Conservation (phyloP, 345 rosid genomes). For the Linum tenue region DNA sequence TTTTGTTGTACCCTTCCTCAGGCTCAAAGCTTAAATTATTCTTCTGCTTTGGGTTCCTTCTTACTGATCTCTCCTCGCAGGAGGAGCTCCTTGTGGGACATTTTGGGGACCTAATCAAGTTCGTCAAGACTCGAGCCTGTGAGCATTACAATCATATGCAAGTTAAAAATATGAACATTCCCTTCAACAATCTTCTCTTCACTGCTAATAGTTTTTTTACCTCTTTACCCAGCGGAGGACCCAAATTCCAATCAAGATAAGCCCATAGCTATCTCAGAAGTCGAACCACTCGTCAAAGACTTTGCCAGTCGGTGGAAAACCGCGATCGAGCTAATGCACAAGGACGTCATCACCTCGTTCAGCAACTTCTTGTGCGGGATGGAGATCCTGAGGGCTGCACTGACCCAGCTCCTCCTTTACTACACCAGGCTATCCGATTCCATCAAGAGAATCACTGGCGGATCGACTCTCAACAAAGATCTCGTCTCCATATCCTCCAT, state of each 20-base stretch:
- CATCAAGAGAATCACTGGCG: slow-evolving; percentile 73
- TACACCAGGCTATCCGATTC: slow-evolving; percentile 86
- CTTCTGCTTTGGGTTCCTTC: neutral
- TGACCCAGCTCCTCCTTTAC: slow-evolving; percentile 89
- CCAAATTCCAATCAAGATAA: slow-evolving; percentile 51
- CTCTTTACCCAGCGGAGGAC: slow-evolving; percentile 59
- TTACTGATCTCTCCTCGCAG: slow-evolving; percentile 29
- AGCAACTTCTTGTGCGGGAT: slow-evolving; percentile 93
- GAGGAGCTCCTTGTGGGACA: slow-evolving; percentile 88
- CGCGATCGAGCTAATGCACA: slow-evolving; percentile 93
- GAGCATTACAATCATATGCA: slow-evolving; percentile 22
- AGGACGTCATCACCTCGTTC: slow-evolving; percentile 95
- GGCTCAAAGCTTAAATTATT: neutral
- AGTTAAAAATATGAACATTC: no score
- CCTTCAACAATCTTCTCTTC: no score
- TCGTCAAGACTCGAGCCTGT: slow-evolving; percentile 83
- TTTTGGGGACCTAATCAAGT: slow-evolving; percentile 80
- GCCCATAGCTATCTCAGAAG: slow-evolving; percentile 59
- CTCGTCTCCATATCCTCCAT: slow-evolving; percentile 84
- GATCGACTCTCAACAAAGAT: slow-evolving; percentile 75
- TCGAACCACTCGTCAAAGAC: slow-evolving; percentile 80
- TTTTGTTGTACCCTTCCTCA: neutral
- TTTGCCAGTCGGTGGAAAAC: slow-evolving; percentile 88
- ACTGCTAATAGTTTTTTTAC: neutral
- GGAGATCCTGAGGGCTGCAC: slow-evolving; percentile 92